Evolutionary conservation across 2,329 filamentous ascomycete genomes (phyloP), one percentile per base, ranked within the genome.

Genomic region (Diaporthe sp.): DNA sequence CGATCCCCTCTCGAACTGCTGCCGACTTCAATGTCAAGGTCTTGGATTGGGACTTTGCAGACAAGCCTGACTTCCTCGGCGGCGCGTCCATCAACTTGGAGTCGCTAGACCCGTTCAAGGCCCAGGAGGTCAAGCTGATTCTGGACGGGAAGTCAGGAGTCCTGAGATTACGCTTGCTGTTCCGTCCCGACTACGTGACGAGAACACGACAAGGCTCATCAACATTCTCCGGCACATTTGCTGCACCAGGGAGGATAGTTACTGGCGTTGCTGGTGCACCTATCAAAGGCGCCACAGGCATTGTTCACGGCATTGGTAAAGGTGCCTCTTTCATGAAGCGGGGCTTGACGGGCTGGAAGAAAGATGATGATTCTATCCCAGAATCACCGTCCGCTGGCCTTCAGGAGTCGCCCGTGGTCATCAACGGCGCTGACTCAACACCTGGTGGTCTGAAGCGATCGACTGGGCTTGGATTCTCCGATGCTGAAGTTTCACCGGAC

Each of bases 31-130:
- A 89, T 44, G 92, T 95, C 80, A 94, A 94, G 74, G 92, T 98
- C 3, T 98, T 93, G 83, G 97, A 99, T 82, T 99, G 96, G 91
- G 97, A 99, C 83, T 98, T 98, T 87, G 96, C 95, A 65, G 95
- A 98, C 83, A 96, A 96, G 84, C 95, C 96, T 1, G 97, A 99
- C 84, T 94, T 94, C 82, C 87, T 99, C n/a, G 97, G 97, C 60
- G 90, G 89, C 76, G 89, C 95, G 0, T 86, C 87, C 6, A 95
- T 99, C 81, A 92, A 95, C 79, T 89, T 99, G 22, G 91, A 93
- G 68, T 85, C 92, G 44, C 88, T 99, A 10, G 95, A 98, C 80
- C 97, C 97, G 0, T 98, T 98, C 88, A 90, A 90, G 82, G 90
- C 92, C 15, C 91, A 94, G 79, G 95, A 98, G 82, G 88, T 95